Base-by-base conservation (phyloP, 179 eudicot genomes). In the Beta corolliflora region DNA sequence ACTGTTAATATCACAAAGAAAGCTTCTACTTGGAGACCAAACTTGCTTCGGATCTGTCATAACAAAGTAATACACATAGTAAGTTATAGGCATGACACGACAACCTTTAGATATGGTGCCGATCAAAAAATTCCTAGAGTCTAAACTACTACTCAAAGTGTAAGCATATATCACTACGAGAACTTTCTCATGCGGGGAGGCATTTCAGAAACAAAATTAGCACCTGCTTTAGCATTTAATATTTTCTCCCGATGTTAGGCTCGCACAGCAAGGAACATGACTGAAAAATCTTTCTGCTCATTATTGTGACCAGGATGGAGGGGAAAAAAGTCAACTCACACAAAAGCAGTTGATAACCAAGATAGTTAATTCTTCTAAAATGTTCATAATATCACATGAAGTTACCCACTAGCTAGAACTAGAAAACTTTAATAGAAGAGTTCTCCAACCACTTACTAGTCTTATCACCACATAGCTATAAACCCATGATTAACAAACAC, bases 11-110 rank as follows among this genome's bases (percentile, higher is more conserved):
- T 84, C 88, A 91, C 94, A 86, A 89, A 94, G 86, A 96, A 96
- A 54, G 90, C 93, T 87, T 96, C 99, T 84, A 94, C 98, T 85
- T 91, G 94, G 75, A 50, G 83, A 66, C 99, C 99, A 87, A 96
- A 96, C 86, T 92, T 96, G 81, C 78, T 82, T 84, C 88, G 92
- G 50, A 94, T 88, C 98, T 94, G 98, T 76, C 44, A 65, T 67
- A 85, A 73, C 52, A 80, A 58, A 50, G 25, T 31, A 3, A 67
- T 13, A 18, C 2, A 21, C 41, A 73, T 11, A 9, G 65, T 82
- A 75, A 81, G 61, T 53, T 56, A 71, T 77, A 23, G 21, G n/a
- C 18, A 74, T 13, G 18, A 65, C 45, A 53, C 16, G 8, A n/a
- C 58, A 55, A 55, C 58, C 67, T 69, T 46, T 63, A 41, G 9